These are phyloP conservation scores for Aureobasidium namibiae DNA, from an alignment of 2,329 filamentous ascomycete species.

Conservation along the genomic window DNA sequence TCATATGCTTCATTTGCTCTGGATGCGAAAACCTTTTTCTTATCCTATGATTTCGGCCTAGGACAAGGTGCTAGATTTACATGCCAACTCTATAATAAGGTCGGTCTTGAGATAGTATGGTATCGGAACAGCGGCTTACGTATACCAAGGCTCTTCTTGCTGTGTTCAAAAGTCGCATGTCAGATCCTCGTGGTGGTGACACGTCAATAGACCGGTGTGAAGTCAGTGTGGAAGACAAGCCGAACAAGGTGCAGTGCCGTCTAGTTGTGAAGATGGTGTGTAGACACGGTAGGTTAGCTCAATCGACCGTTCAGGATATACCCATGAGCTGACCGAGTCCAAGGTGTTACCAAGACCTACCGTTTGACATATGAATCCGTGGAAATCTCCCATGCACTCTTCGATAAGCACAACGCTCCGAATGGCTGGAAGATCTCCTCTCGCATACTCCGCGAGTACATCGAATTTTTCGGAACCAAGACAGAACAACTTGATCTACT, in stretches of 20 bases:
- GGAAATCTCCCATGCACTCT: slow-evolving; percentile 68
- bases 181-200: slow-evolving; percentile 58
- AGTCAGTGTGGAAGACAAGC: slow-evolving; percentile 63
- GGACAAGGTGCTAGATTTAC: slow-evolving; percentile 46
- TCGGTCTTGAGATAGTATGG: slow-evolving; percentile 24
- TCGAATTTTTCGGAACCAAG: slow-evolving; percentile 72
- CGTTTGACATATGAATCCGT: slow-evolving; percentile 65
- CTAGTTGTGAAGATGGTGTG: slow-evolving; percentile 67
- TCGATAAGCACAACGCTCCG: slow-evolving; percentile 56
- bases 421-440: slow-evolving; percentile 68
- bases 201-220: slow-evolving; percentile 67
- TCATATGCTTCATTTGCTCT: slow-evolving; percentile 68
- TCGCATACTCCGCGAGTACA: slow-evolving; percentile 61
- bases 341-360: slow-evolving; percentile 68
- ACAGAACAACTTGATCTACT: slow-evolving; percentile 76
- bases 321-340: neutral
- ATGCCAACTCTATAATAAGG: slow-evolving; percentile 66
- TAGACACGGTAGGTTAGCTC: slow-evolving; percentile 50
- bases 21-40: slow-evolving; percentile 61
- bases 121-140: neutral
- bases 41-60: slow-evolving; percentile 55
- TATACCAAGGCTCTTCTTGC: slow-evolving; percentile 47
- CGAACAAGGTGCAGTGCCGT: slow-evolving; percentile 59
- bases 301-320: neutral
- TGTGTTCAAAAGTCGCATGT: slow-evolving; percentile 61